phyloP scores from a whole-genome alignment of 805 yeast species.

The Kluyveromyces wickerhamii region DNA sequence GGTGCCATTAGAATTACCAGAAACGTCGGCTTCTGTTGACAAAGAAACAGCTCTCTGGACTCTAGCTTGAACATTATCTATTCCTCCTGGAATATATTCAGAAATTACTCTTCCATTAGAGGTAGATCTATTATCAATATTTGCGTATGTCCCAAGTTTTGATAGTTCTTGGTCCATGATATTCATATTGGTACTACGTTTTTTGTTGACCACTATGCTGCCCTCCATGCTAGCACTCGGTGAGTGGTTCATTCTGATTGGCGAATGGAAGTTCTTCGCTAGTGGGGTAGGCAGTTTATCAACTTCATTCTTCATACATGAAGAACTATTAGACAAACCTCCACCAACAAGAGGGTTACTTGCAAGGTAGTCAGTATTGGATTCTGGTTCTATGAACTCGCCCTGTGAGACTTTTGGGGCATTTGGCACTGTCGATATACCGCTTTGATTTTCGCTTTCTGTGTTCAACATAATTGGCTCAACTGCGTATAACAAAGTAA shows the following conservation, averaged over 20 bases:
- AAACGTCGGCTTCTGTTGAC: conserved; percentile 16
- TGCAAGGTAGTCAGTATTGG: conserved; percentile 13
- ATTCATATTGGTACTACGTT: not conserved
- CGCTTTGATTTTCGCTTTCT: no score
- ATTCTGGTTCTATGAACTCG: conserved; percentile 12
- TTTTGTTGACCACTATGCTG: conserved; percentile 1
- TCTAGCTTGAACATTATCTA: conserved; percentile 5
- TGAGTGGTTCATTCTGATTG: conserved; percentile 6
- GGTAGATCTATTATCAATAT: not conserved
- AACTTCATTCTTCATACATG: conserved; percentile 18
- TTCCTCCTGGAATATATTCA: conserved; percentile 30
- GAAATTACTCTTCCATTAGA: conserved; percentile 27
- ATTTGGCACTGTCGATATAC: no score
- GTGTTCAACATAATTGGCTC: no score
- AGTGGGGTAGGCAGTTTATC: conserved; percentile 28
- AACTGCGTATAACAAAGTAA: no score
- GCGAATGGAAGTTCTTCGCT: conserved; percentile 21
- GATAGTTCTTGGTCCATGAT: not conserved
- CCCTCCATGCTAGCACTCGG: not conserved
- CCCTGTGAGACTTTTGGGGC: conserved; percentile 16
- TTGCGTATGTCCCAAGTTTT: conserved; percentile 2
- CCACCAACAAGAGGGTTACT: no score
- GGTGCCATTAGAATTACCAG: not conserved
- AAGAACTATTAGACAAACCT: no score
- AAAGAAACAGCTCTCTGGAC: conserved; percentile 12